Base-by-base conservation (phyloP, 1,284 basidiomycete species). In the Ustilago lituana region DNA sequence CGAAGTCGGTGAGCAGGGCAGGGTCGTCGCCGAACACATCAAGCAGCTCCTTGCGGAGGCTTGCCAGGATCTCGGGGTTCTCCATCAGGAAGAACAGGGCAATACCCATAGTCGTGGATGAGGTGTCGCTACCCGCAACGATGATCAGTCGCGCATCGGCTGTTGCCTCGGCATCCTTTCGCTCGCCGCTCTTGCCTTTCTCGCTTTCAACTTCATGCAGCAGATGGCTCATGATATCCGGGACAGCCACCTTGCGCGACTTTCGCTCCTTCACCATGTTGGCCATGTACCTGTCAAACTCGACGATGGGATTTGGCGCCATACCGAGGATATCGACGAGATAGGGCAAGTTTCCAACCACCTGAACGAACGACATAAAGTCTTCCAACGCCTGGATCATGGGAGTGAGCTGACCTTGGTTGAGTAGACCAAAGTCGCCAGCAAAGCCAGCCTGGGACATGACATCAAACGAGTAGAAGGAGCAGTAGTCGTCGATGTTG, bases 41-140 rank as follows among this genome's bases (percentile, higher is more conserved):
- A 15, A 59, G 36, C 20, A 71, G 35, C 41, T 71, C 67, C 9
- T 48, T n/a, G 10, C 57, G 52, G 9, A 68, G 51, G 9, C 33
- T 19, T 3, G 45, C 36, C 2, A 67, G 47, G 37, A 54, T 49
- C 6, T 31, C 23, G 23, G 58, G 46, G n/a, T 51, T 23, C 20
- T 56, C 36, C 20, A 71, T 47, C 29, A 71, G 57, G 39, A 48
- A 47, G 48, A 50, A 71, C 5, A 56, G 29, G 12, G 67, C 55
- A 14, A 71, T 44, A 11, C 51, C 55, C 62, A 73, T 61, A 1
- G 62, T 57, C 14, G 56, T 72, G 4, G 55, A 50, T 1, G 58
- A 39, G 1, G 71, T 73, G 38, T 73, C 71, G 51, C 53, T 59
- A 6, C 71, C 71, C 8, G 69, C 69, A 14, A 61, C 68, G 39